Evolutionary conservation across 1,284 basidiomycete species (phyloP).

Genomic region (Pseudozyma hubeiensis): DNA sequence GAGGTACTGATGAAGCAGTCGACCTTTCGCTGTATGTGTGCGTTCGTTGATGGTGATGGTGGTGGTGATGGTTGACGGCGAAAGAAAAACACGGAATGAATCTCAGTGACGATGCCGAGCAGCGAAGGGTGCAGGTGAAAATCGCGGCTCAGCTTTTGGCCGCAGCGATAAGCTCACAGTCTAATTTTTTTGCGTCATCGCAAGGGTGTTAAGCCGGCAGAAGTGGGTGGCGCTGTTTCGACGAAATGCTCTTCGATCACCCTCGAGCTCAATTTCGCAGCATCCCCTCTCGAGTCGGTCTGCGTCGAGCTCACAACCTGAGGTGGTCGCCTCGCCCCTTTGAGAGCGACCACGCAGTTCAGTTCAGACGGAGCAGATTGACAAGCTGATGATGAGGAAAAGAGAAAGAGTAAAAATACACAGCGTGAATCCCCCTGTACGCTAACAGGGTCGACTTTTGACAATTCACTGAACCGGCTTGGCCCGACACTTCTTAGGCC

Average conservation of each 20-base stretch:
- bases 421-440: neutral
- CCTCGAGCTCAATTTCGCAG: conserved; percentile 15
- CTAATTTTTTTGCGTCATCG: conserved; percentile 4
- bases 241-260: conserved; percentile 26
- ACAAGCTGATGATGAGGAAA: conserved; percentile 2
- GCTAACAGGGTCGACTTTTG: no score
- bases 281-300: neutral
- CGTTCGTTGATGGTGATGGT: neutral
- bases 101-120: neutral
- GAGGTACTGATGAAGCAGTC: neutral
- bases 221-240: conserved; percentile 12
- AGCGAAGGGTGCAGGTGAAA: neutral
- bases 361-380: no score
- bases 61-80: conserved; percentile 6
- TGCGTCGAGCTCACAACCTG: no score
- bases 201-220: conserved; percentile 3
- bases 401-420: conserved; percentile 37
- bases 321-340: no score
- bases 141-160: conserved; percentile 6
- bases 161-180: conserved; percentile 11
- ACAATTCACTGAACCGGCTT: no score
- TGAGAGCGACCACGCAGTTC: no score
- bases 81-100: neutral
- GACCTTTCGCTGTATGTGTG: neutral
- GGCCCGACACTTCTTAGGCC: neutral